Evolutionary conservation across 1,284 basidiomycete genomes (phyloP).

Genomic region (Grifola frondosa): DNA sequence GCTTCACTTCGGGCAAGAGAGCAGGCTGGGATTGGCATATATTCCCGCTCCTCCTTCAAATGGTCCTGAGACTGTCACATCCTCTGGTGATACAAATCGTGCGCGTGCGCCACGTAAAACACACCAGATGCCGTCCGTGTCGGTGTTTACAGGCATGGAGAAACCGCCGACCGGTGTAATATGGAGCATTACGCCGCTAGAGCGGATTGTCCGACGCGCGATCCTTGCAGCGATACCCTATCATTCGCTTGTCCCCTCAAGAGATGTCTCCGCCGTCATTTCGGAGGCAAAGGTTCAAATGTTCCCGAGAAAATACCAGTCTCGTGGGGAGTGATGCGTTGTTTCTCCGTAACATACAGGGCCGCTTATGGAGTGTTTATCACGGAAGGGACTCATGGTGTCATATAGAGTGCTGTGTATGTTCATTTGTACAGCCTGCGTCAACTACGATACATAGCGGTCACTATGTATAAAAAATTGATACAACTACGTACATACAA

Average conservation of each 20-base stretch:
- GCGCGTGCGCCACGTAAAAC: not conserved
- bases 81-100: not conserved
- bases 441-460: too few species aligned
- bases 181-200: slow-evolving; percentile 24
- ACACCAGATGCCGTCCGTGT: slow-evolving; percentile 16
- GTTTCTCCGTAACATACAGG: too few species aligned
- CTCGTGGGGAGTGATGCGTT: too few species aligned
- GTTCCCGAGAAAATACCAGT: too few species aligned
- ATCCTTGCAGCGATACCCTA: slow-evolving; percentile 18
- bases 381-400: too few species aligned
- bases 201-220: slow-evolving; percentile 28
- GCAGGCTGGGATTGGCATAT: slow-evolving; percentile 14
- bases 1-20: slow-evolving; percentile 13
- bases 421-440: too few species aligned
- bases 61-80: not conserved
- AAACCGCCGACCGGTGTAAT: not conserved
- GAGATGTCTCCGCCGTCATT: slow-evolving; percentile 5
- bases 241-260: too few species aligned
- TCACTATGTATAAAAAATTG: too few species aligned
- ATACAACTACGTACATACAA: too few species aligned
- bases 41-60: slow-evolving; percentile 7
- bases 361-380: too few species aligned
- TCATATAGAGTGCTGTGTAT: too few species aligned
- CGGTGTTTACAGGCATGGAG: slow-evolving; percentile 10
- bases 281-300: slow-evolving; percentile 11